Conservation (phyloP, 1,284 basidiomycete genomes). For the Butyriboletus appendiculatus region DNA sequence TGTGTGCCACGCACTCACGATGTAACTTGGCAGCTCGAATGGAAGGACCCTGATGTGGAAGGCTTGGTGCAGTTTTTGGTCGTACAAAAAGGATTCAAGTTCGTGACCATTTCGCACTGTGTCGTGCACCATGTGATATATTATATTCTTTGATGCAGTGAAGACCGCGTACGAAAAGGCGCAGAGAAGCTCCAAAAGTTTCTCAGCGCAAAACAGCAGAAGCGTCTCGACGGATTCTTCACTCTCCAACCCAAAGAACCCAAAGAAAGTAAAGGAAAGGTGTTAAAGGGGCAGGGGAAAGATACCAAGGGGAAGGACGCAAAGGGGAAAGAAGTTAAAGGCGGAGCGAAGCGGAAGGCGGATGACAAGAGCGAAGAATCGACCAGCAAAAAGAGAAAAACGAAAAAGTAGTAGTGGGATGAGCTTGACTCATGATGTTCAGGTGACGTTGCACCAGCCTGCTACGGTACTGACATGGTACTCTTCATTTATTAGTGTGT, state of each 20-base stretch:
- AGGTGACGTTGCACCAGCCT: background rate
- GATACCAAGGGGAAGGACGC: slow-evolving; percentile 29
- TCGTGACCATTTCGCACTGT: slow-evolving; percentile 11
- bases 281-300: slow-evolving; percentile 36
- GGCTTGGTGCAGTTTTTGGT: slow-evolving; percentile 95
- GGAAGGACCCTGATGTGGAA: slow-evolving; percentile 92
- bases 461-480: no score
- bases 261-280: slow-evolving; percentile 45
- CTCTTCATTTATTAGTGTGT: no score
- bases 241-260: slow-evolving; percentile 61
- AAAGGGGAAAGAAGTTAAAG: slow-evolving; percentile 36
- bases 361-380: slow-evolving; percentile 35
- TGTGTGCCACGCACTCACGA: background rate
- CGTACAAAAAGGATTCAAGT: slow-evolving; percentile 97
- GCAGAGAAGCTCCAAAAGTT: slow-evolving; percentile 91
- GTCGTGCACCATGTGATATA: slow-evolving; percentile 1
- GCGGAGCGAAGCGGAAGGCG: slow-evolving; percentile 65
- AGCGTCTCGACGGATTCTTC: slow-evolving; percentile 95
- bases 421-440: background rate
- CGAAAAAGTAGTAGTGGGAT: slow-evolving; percentile 25
- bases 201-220: slow-evolving; percentile 92
- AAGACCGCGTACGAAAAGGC: slow-evolving; percentile 95
- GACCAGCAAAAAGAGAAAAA: slow-evolving; percentile 35
- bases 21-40: slow-evolving; percentile 71
- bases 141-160: slow-evolving; percentile 49